Evolutionary conservation across 169 alveolate species (phyloP), one percentile per base, ranked within the genome.

Genomic region (Cyclospora cayetanensis): DNA sequence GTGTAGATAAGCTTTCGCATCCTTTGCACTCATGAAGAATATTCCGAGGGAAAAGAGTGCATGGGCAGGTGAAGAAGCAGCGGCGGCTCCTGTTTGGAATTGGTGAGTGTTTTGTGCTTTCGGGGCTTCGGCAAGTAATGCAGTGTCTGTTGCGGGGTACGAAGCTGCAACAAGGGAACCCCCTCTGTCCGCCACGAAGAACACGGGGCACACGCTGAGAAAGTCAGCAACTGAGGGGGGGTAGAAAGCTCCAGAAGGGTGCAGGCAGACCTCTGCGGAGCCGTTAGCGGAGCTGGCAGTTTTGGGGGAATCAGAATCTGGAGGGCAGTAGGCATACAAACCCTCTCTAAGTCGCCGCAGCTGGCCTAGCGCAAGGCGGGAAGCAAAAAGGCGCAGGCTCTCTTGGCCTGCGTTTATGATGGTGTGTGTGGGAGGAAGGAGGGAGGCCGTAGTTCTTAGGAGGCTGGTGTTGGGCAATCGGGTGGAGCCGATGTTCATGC

Each of bases 221-320:
- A 74, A 74, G 0, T 31, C 42, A 15, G 39, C 39, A 39, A 74
- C 35, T 4, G 85, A 31, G 22, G 4, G 22, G 52, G 85, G 85
- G 60, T 74, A 74, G 60, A 46, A 46, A 46, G 7, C 7, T 15
- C 7, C 60, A 46, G 15, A 46, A 46, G n/a, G 60, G 60, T 46
- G 7, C 7, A 46, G 60, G 29, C 37, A 68, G 29, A 25, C 46
- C n/a, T 7, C 80, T 0, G 0, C 37, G 39, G 29, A 34, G 52
- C 29, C 37, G 80, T 29, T 68, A 50, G 52, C 37, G 80, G 53
- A 34, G 80, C 52, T 68, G 80, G 74, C 74, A 27, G 74, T 68
- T 42, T 50, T 1, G 77, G 35, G 15, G 39, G 77, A 25, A 27
- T n/a, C n/a, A n/a, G 29, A n/a, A 34, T 22, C 31, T 2, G 80